phyloP scores from a whole-genome alignment of 805 yeast species.

The Hanseniaspora pseudoguilliermondii region DNA sequence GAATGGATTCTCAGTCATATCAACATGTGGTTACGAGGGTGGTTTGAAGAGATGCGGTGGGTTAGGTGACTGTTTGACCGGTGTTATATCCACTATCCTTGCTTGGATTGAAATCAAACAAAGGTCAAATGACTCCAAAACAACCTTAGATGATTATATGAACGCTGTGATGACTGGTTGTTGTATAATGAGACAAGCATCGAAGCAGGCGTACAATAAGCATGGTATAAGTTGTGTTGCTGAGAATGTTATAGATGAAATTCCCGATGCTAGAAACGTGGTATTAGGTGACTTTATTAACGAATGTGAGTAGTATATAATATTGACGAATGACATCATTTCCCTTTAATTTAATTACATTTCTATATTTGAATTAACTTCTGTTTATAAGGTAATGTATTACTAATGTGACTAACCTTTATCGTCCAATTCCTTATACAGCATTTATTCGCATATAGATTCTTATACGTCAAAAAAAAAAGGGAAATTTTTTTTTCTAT shows the following conservation, averaged over 20 bases:
- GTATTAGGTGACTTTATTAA: constrained; percentile 7
- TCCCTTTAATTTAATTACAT: no score
- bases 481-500: no score
- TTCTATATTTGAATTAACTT: no score
- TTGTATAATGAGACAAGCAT: constrained; percentile 6
- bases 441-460: no score
- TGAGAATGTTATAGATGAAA: background rate
- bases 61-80: constrained; percentile 89
- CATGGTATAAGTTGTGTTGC: constrained; percentile 8
- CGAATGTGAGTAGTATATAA: background rate
- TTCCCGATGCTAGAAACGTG: background rate
- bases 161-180: constrained; percentile 5
- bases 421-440: no score
- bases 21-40: constrained; percentile 43
- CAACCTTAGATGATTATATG: background rate
- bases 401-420: background rate
- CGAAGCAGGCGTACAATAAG: background rate
- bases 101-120: constrained; percentile 7
- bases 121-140: background rate
- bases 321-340: no score
- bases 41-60: constrained; percentile 82
- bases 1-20: constrained; percentile 34
- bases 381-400: background rate
- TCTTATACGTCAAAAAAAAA: no score
- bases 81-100: constrained; percentile 25